These are phyloP conservation scores for Linaria vulgaris DNA, from an alignment of 257 asterid species.

Conservation along the genomic window DNA sequence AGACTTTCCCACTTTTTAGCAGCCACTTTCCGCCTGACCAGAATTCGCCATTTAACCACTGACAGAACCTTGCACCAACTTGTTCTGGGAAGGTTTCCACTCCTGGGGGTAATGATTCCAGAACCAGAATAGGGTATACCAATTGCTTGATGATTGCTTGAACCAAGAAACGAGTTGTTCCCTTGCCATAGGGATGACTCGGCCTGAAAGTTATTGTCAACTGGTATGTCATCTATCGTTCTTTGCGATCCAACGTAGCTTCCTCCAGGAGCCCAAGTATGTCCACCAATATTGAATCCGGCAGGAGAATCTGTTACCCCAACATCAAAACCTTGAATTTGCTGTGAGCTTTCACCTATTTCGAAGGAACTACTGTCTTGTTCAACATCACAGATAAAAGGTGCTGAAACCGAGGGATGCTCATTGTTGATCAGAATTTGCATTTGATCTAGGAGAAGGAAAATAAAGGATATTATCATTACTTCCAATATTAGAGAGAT, in stretches of 20 bases:
- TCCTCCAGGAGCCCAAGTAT: constrained; percentile 30
- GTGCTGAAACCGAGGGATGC: constrained; percentile 33
- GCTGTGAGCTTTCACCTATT: constrained; percentile 43
- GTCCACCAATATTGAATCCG: constrained; percentile 40
- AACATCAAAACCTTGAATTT: constrained; percentile 41
- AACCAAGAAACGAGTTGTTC: constrained; percentile 37
- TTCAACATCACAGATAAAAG: constrained; percentile 29
- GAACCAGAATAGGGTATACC: constrained; percentile 42
- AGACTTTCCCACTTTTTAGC: constrained; percentile 40
- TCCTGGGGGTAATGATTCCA: constrained; percentile 36
- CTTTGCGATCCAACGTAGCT: constrained; percentile 35
- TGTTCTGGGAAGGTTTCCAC: constrained; percentile 46
- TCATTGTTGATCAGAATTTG: constrained; percentile 37
- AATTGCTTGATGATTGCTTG: constrained; percentile 37
- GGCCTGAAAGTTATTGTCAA: constrained; percentile 38
- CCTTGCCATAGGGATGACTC: constrained; percentile 43
- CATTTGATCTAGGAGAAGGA: constrained; percentile 39
- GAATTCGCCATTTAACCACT: constrained; percentile 69
- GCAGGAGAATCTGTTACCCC: constrained; percentile 34
- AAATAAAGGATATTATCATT: constrained; percentile 6
- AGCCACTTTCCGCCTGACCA: constrained; percentile 53
- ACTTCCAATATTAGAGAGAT: neutral
- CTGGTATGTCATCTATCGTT: constrained; percentile 34
- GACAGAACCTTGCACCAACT: constrained; percentile 84
- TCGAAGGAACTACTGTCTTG: constrained; percentile 37